Evolutionary conservation across 257 asterid genomes (phyloP).

Genomic region (Solanum neorickii): DNA sequence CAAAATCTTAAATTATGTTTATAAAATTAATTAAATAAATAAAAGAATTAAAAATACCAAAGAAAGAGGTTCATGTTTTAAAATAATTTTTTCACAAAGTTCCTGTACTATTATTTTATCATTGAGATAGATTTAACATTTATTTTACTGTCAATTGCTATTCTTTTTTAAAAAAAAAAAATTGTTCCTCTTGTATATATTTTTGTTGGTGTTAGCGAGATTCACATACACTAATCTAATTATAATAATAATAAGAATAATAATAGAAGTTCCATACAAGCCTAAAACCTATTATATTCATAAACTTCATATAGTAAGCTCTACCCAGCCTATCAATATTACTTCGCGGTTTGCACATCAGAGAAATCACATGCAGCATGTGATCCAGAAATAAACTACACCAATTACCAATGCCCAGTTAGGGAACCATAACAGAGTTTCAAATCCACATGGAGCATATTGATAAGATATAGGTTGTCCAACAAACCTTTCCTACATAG

Average conservation of each 20-base stretch:
- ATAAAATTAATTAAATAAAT: no score
- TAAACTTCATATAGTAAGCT: background rate
- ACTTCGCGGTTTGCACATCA: background rate
- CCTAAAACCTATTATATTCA: background rate
- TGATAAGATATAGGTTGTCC: background rate
- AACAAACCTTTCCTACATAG: conserved; percentile 84
- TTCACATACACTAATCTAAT: background rate
- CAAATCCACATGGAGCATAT: background rate
- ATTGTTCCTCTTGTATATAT: background rate
- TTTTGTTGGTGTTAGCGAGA: background rate
- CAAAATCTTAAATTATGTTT: background rate
- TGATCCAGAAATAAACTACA: background rate
- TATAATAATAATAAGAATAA: background rate
- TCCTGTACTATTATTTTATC: background rate
- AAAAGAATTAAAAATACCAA: no score
- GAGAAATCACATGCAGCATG: background rate
- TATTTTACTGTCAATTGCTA: background rate
- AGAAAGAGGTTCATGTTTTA: background rate
- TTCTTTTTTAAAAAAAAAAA: background rate
- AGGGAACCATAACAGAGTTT: background rate
- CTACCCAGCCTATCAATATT: background rate
- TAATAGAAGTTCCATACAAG: background rate
- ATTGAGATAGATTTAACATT: background rate
- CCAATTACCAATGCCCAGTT: background rate
- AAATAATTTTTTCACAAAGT: background rate